Percentiles rank a stretch among this genome's conserved stretches.
phyloP scores from a whole-genome alignment of 176 grass and related monocot species.

The Raddia distichophylla region DNA sequence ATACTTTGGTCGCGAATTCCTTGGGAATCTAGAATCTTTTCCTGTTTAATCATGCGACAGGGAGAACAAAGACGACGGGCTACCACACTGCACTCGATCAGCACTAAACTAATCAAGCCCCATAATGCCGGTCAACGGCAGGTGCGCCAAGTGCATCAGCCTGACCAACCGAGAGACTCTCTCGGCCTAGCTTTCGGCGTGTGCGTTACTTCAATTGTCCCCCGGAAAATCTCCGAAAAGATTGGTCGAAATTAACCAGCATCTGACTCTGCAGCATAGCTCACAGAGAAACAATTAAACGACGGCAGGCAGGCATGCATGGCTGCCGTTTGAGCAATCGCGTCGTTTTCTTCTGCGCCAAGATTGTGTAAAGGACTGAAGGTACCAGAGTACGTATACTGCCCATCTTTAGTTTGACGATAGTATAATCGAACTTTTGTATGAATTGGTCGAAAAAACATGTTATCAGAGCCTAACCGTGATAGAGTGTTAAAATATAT shows the following conservation, averaged over 20 bases:
- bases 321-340: background rate
- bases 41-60: background rate
- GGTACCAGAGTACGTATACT: too few relatives aligned
- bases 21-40: background rate
- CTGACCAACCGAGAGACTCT: background rate
- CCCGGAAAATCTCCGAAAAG: background rate
- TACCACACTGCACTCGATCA: background rate
- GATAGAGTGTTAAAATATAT: too few relatives aligned
- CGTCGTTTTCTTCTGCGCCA: background rate
- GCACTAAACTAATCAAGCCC: background rate
- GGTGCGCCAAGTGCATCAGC: constrained; percentile 28
- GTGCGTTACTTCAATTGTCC: background rate
- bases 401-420: too few relatives aligned
- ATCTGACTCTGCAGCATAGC: background rate
- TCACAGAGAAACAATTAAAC: background rate
- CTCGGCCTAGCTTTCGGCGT: background rate
- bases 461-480: too few relatives aligned
- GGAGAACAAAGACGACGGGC: constrained; percentile 8
- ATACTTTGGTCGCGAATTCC: too few relatives aligned
- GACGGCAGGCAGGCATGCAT: background rate
- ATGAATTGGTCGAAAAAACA: too few relatives aligned
- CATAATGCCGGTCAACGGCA: constrained; percentile 25
- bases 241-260: background rate
- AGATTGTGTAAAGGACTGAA: background rate
- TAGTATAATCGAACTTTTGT: too few relatives aligned